Percentiles rank a stretch among this genome's conserved stretches.
phyloP scores from a whole-genome alignment of 805 yeast genomes.

The Cyberlindnera misumaiensis region DNA sequence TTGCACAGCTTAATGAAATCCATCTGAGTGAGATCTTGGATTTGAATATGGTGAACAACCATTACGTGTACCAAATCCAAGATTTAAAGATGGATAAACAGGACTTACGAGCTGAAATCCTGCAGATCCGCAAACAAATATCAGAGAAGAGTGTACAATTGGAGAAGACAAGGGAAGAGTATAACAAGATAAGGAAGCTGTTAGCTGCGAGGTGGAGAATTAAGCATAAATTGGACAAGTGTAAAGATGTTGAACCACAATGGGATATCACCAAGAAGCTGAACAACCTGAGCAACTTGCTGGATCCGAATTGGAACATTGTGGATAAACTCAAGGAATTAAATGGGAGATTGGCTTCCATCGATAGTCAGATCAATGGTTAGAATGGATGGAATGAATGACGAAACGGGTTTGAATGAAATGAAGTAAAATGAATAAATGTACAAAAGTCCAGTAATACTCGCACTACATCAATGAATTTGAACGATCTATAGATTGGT shows the following conservation, averaged over 20 bases:
- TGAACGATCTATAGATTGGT: too few relatives aligned
- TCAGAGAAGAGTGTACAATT: constrained; percentile 18
- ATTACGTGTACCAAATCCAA: constrained; percentile 24
- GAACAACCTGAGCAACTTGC: constrained; percentile 21
- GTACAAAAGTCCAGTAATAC: background rate
- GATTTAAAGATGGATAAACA: constrained; percentile 25
- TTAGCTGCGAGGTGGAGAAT: constrained; percentile 14
- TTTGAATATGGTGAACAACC: constrained; percentile 28
- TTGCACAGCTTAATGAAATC: constrained; percentile 17
- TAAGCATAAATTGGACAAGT: constrained; percentile 6
- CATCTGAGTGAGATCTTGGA: constrained; percentile 30
- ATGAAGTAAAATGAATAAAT: constrained; percentile 1
- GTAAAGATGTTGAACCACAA: background rate
- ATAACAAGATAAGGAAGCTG: constrained; percentile 17
- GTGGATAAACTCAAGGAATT: constrained; percentile 10
- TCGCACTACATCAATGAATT: too few relatives aligned
- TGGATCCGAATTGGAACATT: constrained; percentile 23
- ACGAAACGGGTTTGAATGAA: too few relatives aligned
- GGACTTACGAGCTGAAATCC: constrained; percentile 24
- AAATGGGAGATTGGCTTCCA: constrained; percentile 7
- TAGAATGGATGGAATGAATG: background rate
- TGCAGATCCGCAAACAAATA: constrained; percentile 24
- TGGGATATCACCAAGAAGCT: constrained; percentile 18
- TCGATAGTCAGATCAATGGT: background rate
- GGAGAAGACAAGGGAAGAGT: constrained; percentile 21